Evolutionary conservation across 768 basidiomycete species (phyloP).

Genomic region (Baorangia bicolor): DNA sequence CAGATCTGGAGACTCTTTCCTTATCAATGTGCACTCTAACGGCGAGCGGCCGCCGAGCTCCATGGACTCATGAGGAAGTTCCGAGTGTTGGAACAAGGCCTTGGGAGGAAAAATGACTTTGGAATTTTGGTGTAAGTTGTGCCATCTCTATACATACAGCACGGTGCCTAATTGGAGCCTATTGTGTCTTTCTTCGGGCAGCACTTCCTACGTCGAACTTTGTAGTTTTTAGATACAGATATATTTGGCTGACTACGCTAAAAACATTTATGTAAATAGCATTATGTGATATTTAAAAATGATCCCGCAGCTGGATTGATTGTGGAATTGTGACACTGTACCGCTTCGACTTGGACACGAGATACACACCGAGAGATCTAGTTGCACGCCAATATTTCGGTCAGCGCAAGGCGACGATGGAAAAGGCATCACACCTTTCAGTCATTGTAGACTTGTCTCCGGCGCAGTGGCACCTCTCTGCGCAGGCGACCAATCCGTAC

Average conservation of each 20-base stretch:
- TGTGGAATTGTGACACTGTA: neutral
- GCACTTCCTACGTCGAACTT: no score
- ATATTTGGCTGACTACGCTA: no score
- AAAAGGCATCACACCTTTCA: slow-evolving; percentile 64
- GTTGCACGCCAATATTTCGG: neutral
- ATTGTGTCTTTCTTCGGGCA: no score
- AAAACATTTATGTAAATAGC: no score
- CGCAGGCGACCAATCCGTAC: slow-evolving; percentile 44
- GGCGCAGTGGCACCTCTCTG: slow-evolving; percentile 79
- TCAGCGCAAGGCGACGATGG: slow-evolving; percentile 34
- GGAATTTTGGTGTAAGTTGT: no score
- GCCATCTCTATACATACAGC: no score
- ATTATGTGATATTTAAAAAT: no score
- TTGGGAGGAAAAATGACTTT: neutral
- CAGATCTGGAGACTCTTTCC: neutral
- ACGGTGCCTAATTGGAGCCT: no score
- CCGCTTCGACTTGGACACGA: neutral
- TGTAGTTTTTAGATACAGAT: no score
- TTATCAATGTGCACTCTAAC: neutral
- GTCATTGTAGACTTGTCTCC: slow-evolving; percentile 86
- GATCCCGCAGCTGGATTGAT: no score
- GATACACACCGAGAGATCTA: no score
- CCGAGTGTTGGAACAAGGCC: neutral
- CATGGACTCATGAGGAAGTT: neutral
- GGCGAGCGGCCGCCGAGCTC: neutral